Evolutionary conservation across 352 stramenopile species (phyloP).

Genomic region (Albugo laibachii): DNA sequence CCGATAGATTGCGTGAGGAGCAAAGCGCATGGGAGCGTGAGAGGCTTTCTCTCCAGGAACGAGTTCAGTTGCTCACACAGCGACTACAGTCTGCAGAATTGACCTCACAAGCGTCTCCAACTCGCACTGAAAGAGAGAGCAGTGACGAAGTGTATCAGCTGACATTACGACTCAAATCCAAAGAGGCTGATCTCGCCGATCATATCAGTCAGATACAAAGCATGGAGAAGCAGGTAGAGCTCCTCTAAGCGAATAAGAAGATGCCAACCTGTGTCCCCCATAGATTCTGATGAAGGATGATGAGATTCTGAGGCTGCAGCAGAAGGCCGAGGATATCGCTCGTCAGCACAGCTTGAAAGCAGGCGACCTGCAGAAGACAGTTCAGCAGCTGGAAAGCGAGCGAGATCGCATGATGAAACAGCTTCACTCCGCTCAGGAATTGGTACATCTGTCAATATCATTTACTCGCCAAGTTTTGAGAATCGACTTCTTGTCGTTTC

Average conservation of each 20-base stretch:
- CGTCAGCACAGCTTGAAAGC: not conserved
- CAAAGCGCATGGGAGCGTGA: not conserved
- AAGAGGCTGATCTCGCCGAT: not conserved
- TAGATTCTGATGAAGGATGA: not conserved
- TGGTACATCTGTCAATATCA: too few species aligned
- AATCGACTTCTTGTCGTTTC: not conserved
- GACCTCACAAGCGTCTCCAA: too few species aligned
- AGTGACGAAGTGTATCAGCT: not conserved
- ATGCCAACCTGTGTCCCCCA: not conserved
- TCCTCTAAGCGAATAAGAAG: not conserved
- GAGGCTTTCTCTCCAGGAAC: not conserved
- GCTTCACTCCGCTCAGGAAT: too few species aligned
- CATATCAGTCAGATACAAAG: not conserved
- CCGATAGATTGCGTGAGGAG: not conserved
- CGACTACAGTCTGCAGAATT: not conserved
- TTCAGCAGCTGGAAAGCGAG: slow-evolving; percentile 32
- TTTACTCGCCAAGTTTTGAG: too few species aligned
- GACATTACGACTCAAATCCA: not conserved
- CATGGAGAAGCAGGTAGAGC: not conserved
- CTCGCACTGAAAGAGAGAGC: not conserved
- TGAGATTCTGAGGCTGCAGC: not conserved
- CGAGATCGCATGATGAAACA: slow-evolving; percentile 16
- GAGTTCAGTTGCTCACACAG: not conserved
- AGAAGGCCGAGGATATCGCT: not conserved
- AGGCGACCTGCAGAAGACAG: slow-evolving; percentile 9